Conservation (phyloP, 75 land plant species). For the Sequoia sempervirens region DNA sequence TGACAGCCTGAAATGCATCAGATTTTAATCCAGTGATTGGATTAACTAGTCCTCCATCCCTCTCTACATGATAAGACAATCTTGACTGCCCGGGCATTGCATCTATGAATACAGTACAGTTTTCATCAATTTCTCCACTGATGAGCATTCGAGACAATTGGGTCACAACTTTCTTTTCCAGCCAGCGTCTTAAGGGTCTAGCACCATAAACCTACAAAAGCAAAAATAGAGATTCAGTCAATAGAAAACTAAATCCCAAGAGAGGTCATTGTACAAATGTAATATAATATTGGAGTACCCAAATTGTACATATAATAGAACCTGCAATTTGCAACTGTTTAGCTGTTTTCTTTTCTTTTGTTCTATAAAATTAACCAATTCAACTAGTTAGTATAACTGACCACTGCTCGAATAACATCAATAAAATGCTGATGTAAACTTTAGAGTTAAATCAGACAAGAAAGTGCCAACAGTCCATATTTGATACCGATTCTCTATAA, state of each 20-base stretch:
- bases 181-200: conserved; percentile 88
- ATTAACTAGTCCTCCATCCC: conserved; percentile 82
- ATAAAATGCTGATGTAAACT: too few relatives aligned
- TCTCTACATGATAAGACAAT: conserved; percentile 59
- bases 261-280: not conserved
- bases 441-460: too few relatives aligned
- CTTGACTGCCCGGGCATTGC: conserved; percentile 32
- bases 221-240: not conserved
- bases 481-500: too few relatives aligned
- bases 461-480: too few relatives aligned
- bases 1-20: conserved; percentile 49
- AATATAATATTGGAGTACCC: too few relatives aligned
- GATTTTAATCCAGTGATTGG: conserved; percentile 53
- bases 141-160: conserved; percentile 85
- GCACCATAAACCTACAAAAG: conserved; percentile 87
- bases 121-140: conserved; percentile 85
- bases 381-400: not conserved
- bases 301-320: not conserved
- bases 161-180: conserved; percentile 94
- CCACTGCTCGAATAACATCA: not conserved
- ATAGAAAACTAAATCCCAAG: not conserved
- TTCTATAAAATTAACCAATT: not conserved
- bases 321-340: too few relatives aligned
- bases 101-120: conserved; percentile 89
- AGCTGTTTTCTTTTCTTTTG: too few relatives aligned